Evolutionary conservation across 2,329 filamentous ascomycete genomes (phyloP), one percentile per base, ranked within the genome.

Genomic region (Domatiomyces globalis): DNA sequence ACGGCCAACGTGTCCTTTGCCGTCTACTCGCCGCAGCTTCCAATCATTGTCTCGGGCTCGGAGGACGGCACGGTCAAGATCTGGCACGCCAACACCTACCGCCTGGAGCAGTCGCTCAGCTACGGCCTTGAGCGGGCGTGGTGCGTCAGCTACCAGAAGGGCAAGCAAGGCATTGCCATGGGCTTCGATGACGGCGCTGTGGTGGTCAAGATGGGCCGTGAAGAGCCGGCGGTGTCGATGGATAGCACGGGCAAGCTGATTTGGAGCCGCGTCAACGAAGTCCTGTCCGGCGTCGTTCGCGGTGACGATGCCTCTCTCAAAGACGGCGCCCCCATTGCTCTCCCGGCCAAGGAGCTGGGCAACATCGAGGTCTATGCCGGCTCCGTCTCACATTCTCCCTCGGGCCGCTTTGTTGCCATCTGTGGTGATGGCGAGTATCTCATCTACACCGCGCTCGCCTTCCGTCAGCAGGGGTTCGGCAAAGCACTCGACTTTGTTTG

Each of bases 401-500:
- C 98, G 61, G 88, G 88, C 49, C 81, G 88, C 54, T 92, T 92
- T 60, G 86, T 92, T 47, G 85, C 85, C 17, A 83, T 89, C 2
- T 96, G 90, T 59, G 92, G 92, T 59, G 92, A 98, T 66, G 92
- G 92, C 56, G 92, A 98, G 69, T 98, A 95, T 71, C 96, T 96
- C 67, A 95, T 96, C 63, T 96, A 96, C 73, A 96, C 92, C 25
- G 89, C 92, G 51, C 77, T 96, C 53, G 90, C 90, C 2, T 94
- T 94, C 79, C 83, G 92, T 66, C 96, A 98, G 71, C 95, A 96
- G 73, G 88, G 88, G 2, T 98, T 98, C 63, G 92, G 92, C 19
- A 89, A 87, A 43, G 92, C 90, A 5, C 73, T 96, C 49, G 92
- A 98, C 70, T 98, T 98, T 67, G 89, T 86, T 9, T 98, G 92